phyloP scores from a whole-genome alignment of 2,329 filamentous ascomycete genomes.

The Colletotrichum brevisporum region DNA sequence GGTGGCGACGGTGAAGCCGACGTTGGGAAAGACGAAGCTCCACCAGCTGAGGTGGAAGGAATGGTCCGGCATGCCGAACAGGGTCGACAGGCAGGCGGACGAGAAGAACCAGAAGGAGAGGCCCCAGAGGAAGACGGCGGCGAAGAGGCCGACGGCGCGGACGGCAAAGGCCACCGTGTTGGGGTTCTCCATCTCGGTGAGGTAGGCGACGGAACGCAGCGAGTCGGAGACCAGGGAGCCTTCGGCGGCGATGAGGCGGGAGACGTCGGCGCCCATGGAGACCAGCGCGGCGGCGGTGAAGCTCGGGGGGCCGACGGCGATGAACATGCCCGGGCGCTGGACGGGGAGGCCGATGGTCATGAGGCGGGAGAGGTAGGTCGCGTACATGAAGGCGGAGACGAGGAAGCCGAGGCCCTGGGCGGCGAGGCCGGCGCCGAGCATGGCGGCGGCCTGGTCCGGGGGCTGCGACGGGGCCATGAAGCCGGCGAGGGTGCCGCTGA shows the following conservation, averaged over 20 bases:
- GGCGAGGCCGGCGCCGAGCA: conserved; percentile 69
- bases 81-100: conserved; percentile 62
- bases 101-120: conserved; percentile 63
- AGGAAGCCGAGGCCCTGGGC: conserved; percentile 74
- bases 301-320: conserved; percentile 72
- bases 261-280: conserved; percentile 30
- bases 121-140: conserved; percentile 50
- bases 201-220: conserved; percentile 28
- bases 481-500: conserved; percentile 72
- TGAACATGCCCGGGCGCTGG: conserved; percentile 74
- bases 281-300: conserved; percentile 56
- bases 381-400: conserved; percentile 71
- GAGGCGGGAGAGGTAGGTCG: conserved; percentile 70
- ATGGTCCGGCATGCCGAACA: conserved; percentile 48
- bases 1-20: conserved; percentile 67
- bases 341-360: conserved; percentile 70
- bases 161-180: conserved; percentile 34
- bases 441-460: conserved; percentile 61
- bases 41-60: conserved; percentile 68
- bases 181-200: conserved; percentile 28
- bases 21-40: conserved; percentile 74
- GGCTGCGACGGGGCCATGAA: conserved; percentile 65
- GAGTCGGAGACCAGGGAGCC: conserved; percentile 28
- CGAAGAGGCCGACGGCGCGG: conserved; percentile 29
- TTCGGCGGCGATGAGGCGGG: conserved; percentile 25